These are phyloP conservation scores for Pleurotus tuoliensis DNA, from an alignment of 768 basidiomycete genomes.

Conservation along the genomic window DNA sequence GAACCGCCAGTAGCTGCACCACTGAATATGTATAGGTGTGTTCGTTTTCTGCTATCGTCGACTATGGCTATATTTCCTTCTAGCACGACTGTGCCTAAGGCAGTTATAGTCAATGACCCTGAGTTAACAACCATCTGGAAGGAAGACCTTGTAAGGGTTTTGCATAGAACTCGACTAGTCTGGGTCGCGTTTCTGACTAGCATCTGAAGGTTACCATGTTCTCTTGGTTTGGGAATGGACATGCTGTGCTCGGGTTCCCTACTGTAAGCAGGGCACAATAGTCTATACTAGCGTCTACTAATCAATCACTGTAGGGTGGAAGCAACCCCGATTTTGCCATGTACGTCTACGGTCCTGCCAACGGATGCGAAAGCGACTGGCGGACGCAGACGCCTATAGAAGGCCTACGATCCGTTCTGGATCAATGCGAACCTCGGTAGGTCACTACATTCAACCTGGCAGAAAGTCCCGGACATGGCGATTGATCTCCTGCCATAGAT, in stretches of 20 bases:
- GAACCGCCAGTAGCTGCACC: conserved; percentile 13
- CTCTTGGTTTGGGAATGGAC: conserved; percentile 32
- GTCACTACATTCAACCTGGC: background rate
- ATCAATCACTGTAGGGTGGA: conserved; percentile 29
- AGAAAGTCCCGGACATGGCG: no score
- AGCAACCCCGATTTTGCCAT: conserved; percentile 23
- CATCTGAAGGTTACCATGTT: conserved; percentile 23
- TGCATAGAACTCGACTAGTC: background rate
- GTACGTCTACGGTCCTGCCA: conserved; percentile 25
- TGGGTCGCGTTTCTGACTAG: background rate
- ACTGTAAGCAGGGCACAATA: conserved; percentile 17
- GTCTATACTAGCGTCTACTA: background rate
- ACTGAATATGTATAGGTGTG: conserved; percentile 43
- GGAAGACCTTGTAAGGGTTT: conserved; percentile 18
- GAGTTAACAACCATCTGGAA: conserved; percentile 30
- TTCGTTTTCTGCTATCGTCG: background rate
- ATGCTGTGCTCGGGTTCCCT: conserved; percentile 25
- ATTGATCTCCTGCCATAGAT: conserved; percentile 16
- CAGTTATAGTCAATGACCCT: conserved; percentile 35
- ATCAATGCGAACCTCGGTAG: conserved; percentile 35
- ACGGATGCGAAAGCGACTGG: conserved; percentile 25
- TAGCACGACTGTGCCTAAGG: conserved; percentile 38
- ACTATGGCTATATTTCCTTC: background rate
- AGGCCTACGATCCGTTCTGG: conserved; percentile 25
- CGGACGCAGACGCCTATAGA: conserved; percentile 25